Evolutionary conservation across 345 rosid species (phyloP).

Genomic region (Cardiospermum halicacabum): DNA sequence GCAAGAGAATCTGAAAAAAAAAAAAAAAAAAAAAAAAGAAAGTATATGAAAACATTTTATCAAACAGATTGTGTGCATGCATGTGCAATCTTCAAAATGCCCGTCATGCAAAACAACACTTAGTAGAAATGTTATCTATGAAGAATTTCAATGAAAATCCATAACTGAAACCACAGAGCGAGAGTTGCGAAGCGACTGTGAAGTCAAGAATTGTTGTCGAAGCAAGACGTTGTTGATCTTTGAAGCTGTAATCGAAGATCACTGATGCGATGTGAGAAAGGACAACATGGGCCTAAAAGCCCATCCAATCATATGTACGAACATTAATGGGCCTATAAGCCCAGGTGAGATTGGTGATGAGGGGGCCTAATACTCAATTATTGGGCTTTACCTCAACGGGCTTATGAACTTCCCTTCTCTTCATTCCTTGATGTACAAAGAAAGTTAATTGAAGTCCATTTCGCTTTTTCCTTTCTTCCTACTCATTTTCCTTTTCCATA

Average conservation of each 20-base stretch:
- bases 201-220: constrained; percentile 38
- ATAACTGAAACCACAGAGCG: constrained; percentile 29
- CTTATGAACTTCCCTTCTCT: too few relatives aligned
- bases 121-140: constrained; percentile 32
- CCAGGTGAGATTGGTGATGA: too few relatives aligned
- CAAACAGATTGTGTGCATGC: constrained; percentile 71
- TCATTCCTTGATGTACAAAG: too few relatives aligned
- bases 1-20: constrained; percentile 40
- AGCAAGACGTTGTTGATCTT: constrained; percentile 26
- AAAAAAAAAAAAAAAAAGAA: constrained; percentile 23
- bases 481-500: too few relatives aligned
- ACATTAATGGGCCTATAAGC: background rate
- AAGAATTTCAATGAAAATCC: constrained; percentile 52
- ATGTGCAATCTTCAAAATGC: constrained; percentile 71
- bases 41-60: constrained; percentile 65
- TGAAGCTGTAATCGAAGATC: constrained; percentile 17
- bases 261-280: background rate
- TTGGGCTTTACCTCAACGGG: too few relatives aligned
- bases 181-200: constrained; percentile 35
- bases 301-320: background rate
- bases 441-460: too few relatives aligned
- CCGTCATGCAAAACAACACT: too few relatives aligned
- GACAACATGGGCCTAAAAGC: background rate
- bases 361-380: too few relatives aligned
- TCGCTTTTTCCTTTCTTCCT: too few relatives aligned